A percentile compares a stretch with the other conserved stretches of the same genome.
Evolutionary conservation across 768 basidiomycete genomes (phyloP).

Genomic region (Artomyces pyxidatus): DNA sequence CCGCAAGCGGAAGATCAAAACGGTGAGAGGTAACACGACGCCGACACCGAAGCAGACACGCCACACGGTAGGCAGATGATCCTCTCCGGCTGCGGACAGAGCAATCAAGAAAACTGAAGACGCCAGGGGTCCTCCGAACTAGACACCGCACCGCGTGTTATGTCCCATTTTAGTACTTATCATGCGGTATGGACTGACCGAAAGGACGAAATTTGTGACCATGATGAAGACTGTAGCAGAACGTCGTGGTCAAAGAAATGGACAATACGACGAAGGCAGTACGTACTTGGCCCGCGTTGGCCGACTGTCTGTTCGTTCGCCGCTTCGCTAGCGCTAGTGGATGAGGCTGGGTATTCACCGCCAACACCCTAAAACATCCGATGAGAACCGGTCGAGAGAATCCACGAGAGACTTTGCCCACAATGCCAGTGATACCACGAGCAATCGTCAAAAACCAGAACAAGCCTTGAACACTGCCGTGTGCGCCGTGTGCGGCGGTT

Average conservation of each 20-base stretch:
- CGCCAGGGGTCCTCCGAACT: constrained; percentile 63
- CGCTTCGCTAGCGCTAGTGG: constrained; percentile 60
- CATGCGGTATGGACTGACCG: constrained; percentile 29
- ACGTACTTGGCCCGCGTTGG: constrained; percentile 49
- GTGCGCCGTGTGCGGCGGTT: constrained; percentile 58
- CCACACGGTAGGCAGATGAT: constrained; percentile 59
- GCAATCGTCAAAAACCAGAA: constrained; percentile 74
- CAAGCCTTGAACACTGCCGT: constrained; percentile 47
- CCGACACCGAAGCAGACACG: constrained; percentile 60
- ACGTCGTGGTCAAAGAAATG: background rate
- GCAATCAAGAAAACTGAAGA: constrained; percentile 62
- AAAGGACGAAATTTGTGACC: constrained; percentile 67
- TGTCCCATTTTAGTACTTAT: background rate
- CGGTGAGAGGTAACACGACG: constrained; percentile 52
- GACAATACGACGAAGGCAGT: constrained; percentile 1
- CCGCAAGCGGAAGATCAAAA: constrained; percentile 63
- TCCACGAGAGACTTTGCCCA: constrained; percentile 22
- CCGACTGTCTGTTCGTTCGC: constrained; percentile 61
- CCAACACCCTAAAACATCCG: constrained; percentile 48
- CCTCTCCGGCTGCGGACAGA: constrained; percentile 54
- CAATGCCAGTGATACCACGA: constrained; percentile 61
- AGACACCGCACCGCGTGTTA: constrained; percentile 3
- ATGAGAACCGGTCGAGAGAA: background rate
- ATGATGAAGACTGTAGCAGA: constrained; percentile 55
- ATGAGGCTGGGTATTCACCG: constrained; percentile 72